A percentile compares a stretch with the other conserved stretches of the same genome.
phyloP scores from a whole-genome alignment of 139 green algal genomes.

The Coelastrella sp. region DNA sequence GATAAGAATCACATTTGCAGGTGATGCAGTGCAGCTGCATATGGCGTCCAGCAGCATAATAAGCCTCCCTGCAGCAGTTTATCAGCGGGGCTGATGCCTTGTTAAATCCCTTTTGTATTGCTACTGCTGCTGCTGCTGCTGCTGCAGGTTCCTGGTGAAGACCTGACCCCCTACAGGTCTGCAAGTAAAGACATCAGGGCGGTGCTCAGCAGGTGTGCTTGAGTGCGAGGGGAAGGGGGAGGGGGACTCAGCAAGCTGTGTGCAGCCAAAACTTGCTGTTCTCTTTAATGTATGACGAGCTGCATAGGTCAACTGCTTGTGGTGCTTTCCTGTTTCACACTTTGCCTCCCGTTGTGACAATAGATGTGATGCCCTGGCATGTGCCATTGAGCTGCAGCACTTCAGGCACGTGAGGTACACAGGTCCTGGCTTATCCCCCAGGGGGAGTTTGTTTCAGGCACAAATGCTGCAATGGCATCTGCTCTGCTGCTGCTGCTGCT shows the following conservation, averaged over 20 bases:
- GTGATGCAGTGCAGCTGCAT: conserved; percentile 10
- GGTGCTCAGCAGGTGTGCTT: conserved; percentile 36
- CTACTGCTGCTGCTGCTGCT: background rate
- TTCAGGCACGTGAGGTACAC: no score
- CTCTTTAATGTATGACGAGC: no score
- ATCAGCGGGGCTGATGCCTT: background rate
- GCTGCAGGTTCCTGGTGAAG: conserved; percentile 53
- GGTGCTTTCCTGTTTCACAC: no score
- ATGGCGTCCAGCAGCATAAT: no score
- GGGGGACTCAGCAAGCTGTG: no score
- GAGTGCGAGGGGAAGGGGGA: background rate
- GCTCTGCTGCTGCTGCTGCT: background rate
- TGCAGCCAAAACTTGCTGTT: no score
- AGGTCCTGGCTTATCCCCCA: conserved; percentile 2
- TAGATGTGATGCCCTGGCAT: no score
- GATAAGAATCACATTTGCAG: background rate
- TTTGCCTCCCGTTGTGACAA: no score
- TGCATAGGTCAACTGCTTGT: no score
- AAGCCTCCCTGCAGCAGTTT: background rate
- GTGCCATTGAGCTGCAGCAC: no score
- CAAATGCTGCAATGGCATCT: background rate
- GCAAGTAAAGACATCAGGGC: conserved; percentile 52
- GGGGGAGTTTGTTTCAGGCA: background rate
- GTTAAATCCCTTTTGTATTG: background rate
- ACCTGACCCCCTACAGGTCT: conserved; percentile 60